phyloP scores from a whole-genome alignment of 1,284 basidiomycete genomes.

The Tausonia pullulans region DNA sequence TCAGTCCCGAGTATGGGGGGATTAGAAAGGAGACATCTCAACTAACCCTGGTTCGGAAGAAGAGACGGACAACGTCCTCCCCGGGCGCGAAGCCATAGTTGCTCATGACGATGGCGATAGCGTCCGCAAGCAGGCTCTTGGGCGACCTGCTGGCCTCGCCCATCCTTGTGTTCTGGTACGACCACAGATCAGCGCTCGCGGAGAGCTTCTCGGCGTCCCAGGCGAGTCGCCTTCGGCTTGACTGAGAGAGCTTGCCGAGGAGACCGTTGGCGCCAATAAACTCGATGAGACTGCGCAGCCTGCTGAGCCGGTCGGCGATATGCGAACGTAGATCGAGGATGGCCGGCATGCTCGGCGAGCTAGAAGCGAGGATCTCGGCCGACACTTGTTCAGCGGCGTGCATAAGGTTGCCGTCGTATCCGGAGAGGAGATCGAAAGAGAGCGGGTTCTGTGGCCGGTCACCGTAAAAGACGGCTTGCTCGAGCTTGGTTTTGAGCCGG shows the following conservation, averaged over 20 bases:
- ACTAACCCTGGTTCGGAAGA: constrained; percentile 63
- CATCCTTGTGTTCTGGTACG: constrained; percentile 51
- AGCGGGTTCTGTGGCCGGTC: constrained; percentile 41
- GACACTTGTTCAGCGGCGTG: constrained; percentile 39
- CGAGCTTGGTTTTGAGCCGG: constrained; percentile 40
- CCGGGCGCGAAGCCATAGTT: constrained; percentile 35
- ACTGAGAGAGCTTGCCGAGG: constrained; percentile 68
- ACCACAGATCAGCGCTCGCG: constrained; percentile 73
- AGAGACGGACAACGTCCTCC: constrained; percentile 69
- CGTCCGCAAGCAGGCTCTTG: constrained; percentile 30
- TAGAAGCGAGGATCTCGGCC: constrained; percentile 34
- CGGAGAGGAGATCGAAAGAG: constrained; percentile 37
- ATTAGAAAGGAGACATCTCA: no score
- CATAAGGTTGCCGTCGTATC: constrained; percentile 39
- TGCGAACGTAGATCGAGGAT: constrained; percentile 74
- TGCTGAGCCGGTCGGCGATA: constrained; percentile 59
- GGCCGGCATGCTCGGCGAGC: constrained; percentile 54
- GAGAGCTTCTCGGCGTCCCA: constrained; percentile 83
- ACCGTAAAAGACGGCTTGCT: constrained; percentile 45
- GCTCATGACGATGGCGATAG: constrained; percentile 31
- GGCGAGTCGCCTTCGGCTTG: constrained; percentile 60
- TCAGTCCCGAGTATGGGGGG: not conserved
- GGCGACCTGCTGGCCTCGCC: constrained; percentile 25
- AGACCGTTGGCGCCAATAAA: constrained; percentile 80
- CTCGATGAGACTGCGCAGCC: constrained; percentile 67